Conservation (phyloP, 2,329 filamentous ascomycete species). For the Elsinoe batatas region DNA sequence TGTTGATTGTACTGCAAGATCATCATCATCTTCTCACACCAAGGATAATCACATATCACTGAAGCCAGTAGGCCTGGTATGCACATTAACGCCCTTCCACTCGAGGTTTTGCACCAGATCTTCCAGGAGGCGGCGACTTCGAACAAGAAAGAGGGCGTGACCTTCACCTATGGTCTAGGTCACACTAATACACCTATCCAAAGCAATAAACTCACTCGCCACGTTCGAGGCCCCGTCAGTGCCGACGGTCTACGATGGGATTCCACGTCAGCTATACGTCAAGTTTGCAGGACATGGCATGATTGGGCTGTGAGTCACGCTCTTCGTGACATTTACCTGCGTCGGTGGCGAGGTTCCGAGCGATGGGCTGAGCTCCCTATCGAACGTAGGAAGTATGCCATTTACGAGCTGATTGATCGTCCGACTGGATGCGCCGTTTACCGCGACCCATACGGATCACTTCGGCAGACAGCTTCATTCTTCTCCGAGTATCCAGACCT, state of each 20-base stretch:
- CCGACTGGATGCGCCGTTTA: conserved; percentile 41
- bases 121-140: conserved; percentile 39
- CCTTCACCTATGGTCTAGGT: conserved; percentile 44
- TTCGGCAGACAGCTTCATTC: conserved; percentile 39
- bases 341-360: conserved; percentile 43
- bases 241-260: conserved; percentile 45
- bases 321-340: conserved; percentile 42
- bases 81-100: conserved; percentile 41
- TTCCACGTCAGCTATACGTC: conserved; percentile 38
- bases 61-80: conserved; percentile 15
- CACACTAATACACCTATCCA: conserved; percentile 40
- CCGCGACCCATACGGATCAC: conserved; percentile 42
- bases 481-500: conserved; percentile 37
- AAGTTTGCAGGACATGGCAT: conserved; percentile 43
- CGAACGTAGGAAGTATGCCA: conserved; percentile 31
- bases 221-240: conserved; percentile 42
- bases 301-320: conserved; percentile 44
- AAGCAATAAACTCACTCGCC: conserved; percentile 36
- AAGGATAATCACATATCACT: background rate
- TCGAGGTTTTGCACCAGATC: conserved; percentile 43
- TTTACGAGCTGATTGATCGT: conserved; percentile 41
- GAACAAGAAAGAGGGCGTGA: conserved; percentile 38
- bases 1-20: background rate
- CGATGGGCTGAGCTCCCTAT: conserved; percentile 42
- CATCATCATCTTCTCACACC: background rate